Evolutionary conservation across 176 grass and related monocot genomes (phyloP), one percentile per base, ranked within the genome.

Genomic region (Avena atlantica): DNA sequence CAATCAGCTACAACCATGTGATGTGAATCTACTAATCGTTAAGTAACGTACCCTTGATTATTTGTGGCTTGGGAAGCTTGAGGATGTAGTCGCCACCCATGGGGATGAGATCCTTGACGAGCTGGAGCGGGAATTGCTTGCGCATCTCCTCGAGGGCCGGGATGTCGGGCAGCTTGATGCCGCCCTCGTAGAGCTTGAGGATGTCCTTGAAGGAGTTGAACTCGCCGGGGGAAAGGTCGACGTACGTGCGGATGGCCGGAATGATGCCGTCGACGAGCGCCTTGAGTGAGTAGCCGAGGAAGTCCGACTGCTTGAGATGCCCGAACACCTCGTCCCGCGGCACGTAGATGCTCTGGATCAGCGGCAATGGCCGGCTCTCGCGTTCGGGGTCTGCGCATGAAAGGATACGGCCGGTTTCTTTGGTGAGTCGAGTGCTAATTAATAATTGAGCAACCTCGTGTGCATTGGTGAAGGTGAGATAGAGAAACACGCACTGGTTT

Each of bases 181-280:
- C 45, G 45, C 45, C 45, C 9, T 48, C 45, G 8, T 48, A 48
- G 45, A 48, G 45, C 45, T 48, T 48, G 45, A 48, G 45, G 45
- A 48, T 48, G 48, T 95, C 90, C 40, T 92, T 5, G 74, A 95
- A 92, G 0, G 93, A 92, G 79, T 95, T 74, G 72, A 95, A 95
- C 67, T 91, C 81, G 21, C 62, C 56, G 9, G 76, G 86, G 36
- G 78, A 87, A 31, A 6, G 7, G 62, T 88, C 50, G 44, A 82
- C 73, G 57, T 86, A 89, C 5, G 86, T 70, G 29, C 86, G 23
- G 15, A 92, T 60, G 15, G 42, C 40, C 19, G 90, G 87, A 15
- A 89, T 60, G 8, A 89, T 53, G n/a, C 83, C 65, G 67, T 89
- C 83, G 0, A 74, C 66, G 19, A 92, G 23, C 9, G 83, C 73